These are phyloP conservation scores for Aphanomyces stellatus DNA, from an alignment of 352 stramenopile species.

Conservation along the genomic window DNA sequence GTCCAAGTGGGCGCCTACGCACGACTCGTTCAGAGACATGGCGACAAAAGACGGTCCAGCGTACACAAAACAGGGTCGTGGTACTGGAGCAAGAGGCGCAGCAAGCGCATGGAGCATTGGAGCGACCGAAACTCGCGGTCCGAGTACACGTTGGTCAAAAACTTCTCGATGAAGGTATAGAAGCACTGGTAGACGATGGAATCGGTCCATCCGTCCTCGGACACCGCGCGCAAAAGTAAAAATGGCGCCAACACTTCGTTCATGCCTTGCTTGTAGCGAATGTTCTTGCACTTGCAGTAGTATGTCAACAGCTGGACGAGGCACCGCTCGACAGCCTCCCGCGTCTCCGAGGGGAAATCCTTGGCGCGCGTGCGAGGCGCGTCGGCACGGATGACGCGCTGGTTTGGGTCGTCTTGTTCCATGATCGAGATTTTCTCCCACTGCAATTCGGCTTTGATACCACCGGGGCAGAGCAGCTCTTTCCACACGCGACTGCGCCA, in stretches of 20 bases:
- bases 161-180: constrained; percentile 83
- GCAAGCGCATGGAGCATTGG: constrained; percentile 89
- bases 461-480: constrained; percentile 61
- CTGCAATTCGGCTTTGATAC: constrained; percentile 47
- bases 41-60: not conserved
- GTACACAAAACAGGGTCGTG: constrained; percentile 83
- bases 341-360: constrained; percentile 61
- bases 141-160: constrained; percentile 81
- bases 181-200: constrained; percentile 80
- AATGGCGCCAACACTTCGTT: constrained; percentile 92
- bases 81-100: constrained; percentile 86
- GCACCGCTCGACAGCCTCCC: constrained; percentile 53
- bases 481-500: constrained; percentile 67
- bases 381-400: constrained; percentile 86
- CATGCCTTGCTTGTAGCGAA: constrained; percentile 92
- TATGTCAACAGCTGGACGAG: constrained; percentile 86
- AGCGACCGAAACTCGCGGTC: constrained; percentile 87
- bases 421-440: constrained; percentile 66
- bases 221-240: constrained; percentile 52
- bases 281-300: constrained; percentile 86
- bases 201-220: constrained; percentile 38
- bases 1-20: constrained; percentile 60
- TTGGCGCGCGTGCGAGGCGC: constrained; percentile 73
- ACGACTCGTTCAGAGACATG: not conserved
- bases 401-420: constrained; percentile 83